A percentile compares a stretch with the other conserved stretches of the same genome.
Evolutionary conservation across 768 basidiomycete genomes (phyloP).

Genomic region (Xanthoconium stramineum): DNA sequence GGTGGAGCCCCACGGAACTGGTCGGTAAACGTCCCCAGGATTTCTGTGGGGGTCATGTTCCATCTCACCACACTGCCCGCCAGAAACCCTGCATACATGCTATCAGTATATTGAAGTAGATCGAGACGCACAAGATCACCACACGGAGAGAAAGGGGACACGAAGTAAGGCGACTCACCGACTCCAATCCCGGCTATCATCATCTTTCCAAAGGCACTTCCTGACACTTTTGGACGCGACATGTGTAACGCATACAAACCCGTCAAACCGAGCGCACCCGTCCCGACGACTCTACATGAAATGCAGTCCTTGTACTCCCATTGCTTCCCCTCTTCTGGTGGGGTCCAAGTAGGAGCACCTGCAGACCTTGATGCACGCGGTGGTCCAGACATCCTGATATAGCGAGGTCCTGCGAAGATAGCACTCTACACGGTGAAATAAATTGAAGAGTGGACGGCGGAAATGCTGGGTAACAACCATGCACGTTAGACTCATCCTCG

Average conservation of each 20-base stretch:
- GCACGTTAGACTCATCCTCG: conserved; percentile 31
- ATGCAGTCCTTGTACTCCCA: conserved; percentile 51
- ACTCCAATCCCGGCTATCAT: conserved; percentile 62
- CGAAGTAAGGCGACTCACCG: conserved; percentile 38
- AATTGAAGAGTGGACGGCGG: no score
- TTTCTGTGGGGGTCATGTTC: conserved; percentile 28
- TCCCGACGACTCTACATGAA: conserved; percentile 68
- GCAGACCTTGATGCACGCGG: conserved; percentile 11
- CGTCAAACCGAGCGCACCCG: conserved; percentile 56
- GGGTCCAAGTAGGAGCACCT: neutral
- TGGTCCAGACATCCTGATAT: conserved; percentile 16
- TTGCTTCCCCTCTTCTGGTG: conserved; percentile 5
- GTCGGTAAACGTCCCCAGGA: conserved; percentile 12
- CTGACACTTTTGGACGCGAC: conserved; percentile 61
- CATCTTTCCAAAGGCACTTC: conserved; percentile 56
- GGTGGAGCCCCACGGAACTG: conserved; percentile 8
- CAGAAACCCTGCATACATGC: conserved; percentile 21
- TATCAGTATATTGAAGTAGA: conserved; percentile 10
- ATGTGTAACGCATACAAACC: conserved; percentile 68
- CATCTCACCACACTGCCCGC: conserved; percentile 30
- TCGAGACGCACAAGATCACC: neutral
- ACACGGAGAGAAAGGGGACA: neutral
- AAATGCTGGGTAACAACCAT: no score
- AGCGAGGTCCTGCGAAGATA: neutral
- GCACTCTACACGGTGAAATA: conserved; percentile 45